Percentiles rank a stretch among this genome's conserved stretches.
Conservation (phyloP, 2,329 filamentous ascomycete genomes). For the Arachnomyces sp. region DNA sequence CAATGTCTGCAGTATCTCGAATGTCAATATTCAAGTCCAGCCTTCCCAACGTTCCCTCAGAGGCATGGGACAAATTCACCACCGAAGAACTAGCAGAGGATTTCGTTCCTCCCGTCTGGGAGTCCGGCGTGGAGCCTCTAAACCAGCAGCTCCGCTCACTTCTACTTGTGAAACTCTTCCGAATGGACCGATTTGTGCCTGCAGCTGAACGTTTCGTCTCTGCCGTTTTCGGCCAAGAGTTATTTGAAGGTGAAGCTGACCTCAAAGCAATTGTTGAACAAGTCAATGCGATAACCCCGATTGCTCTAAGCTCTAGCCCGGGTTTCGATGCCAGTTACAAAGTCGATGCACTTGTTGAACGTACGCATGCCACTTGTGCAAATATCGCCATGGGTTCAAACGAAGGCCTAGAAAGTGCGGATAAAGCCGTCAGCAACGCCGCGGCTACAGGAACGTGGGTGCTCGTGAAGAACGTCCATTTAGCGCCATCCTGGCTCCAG, state of each 20-base stretch:
- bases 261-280: slow-evolving; percentile 77
- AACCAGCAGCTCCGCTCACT: slow-evolving; percentile 78
- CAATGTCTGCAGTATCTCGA: slow-evolving; percentile 60
- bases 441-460: slow-evolving; percentile 93
- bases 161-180: slow-evolving; percentile 86
- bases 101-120: slow-evolving; percentile 70
- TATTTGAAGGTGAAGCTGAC: slow-evolving; percentile 80
- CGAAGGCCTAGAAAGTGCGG: slow-evolving; percentile 82
- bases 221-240: slow-evolving; percentile 71
- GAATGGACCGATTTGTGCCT: slow-evolving; percentile 90
- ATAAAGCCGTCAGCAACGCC: slow-evolving; percentile 90
- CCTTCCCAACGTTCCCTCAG: slow-evolving; percentile 54
- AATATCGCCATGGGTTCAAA: slow-evolving; percentile 99
- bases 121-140: slow-evolving; percentile 53
- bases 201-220: slow-evolving; percentile 84
- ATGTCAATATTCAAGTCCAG: slow-evolving; percentile 66
- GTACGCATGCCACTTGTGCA: slow-evolving; percentile 72
- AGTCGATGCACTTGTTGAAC: slow-evolving; percentile 88
- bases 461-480: slow-evolving; percentile 95
- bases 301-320: slow-evolving; percentile 87
- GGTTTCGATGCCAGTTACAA: slow-evolving; percentile 99
- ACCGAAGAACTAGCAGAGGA: slow-evolving; percentile 80
- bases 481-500: slow-evolving; percentile 92
- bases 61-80: slow-evolving; percentile 75
- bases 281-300: slow-evolving; percentile 74